Conservation (phyloP, 805 yeast species). For the Lachancea kluyveri region DNA sequence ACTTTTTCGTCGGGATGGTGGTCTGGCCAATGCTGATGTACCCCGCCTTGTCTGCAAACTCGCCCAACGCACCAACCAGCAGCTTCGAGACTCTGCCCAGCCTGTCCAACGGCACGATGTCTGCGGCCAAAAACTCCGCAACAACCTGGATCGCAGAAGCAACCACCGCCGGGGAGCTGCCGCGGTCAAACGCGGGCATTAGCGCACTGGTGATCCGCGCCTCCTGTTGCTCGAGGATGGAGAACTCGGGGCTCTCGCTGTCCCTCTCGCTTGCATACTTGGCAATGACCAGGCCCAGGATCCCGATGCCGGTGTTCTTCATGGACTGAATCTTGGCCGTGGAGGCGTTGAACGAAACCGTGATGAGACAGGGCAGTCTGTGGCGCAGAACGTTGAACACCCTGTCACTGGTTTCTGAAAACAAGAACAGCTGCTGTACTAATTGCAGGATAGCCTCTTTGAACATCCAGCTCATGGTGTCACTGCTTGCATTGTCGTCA, state of each 20-base stretch:
- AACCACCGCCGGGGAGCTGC: constrained; percentile 67
- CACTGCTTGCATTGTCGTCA: constrained; percentile 9
- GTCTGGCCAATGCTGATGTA: constrained; percentile 51
- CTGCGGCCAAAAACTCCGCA: constrained; percentile 67
- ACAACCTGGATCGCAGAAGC: constrained; percentile 71
- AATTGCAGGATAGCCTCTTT: constrained; percentile 34
- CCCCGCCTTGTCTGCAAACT: constrained; percentile 29
- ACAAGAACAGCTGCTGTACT: constrained; percentile 16
- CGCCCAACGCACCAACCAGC: constrained; percentile 60
- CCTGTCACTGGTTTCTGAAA: constrained; percentile 3
- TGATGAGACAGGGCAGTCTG: constrained; percentile 62
- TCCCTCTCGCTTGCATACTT: constrained; percentile 58
- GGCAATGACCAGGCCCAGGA: constrained; percentile 58
- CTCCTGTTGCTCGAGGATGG: constrained; percentile 84
- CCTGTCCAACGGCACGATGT: constrained; percentile 43
- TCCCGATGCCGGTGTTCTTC: constrained; percentile 56
- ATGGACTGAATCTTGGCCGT: constrained; percentile 60
- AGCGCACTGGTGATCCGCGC: constrained; percentile 90
- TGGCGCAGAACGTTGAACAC: constrained; percentile 1
- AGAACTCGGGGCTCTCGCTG: constrained; percentile 63
- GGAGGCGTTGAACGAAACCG: constrained; percentile 74
- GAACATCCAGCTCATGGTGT: constrained; percentile 38
- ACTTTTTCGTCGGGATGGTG: constrained; percentile 37
- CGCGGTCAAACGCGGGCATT: constrained; percentile 75
- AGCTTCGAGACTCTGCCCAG: constrained; percentile 55